Evolutionary conservation across 306 rosid genomes (phyloP), one percentile per base, ranked within the genome.

Genomic region (Cicer pinnatifidum): DNA sequence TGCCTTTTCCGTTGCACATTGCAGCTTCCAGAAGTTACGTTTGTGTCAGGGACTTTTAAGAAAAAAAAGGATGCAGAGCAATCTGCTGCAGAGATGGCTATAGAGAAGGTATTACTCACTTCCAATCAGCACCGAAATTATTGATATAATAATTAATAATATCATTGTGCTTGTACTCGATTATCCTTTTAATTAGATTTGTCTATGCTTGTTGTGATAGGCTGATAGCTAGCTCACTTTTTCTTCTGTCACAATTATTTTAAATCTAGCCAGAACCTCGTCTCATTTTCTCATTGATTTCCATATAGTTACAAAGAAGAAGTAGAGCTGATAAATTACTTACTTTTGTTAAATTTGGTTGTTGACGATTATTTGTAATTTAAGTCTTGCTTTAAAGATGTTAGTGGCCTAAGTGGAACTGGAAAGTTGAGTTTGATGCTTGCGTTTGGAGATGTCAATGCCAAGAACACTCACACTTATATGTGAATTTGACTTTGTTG

Each of bases 61-160:
- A 94, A 83, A 87, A 94, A 94, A 89, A 91, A 90, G 86, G 97
- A 91, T 23, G 97, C 98, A 23, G 98, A 94, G 83, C 97, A 91
- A 79, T 85, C 92, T 71, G 98, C 98, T 5, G 91, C 98, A 12
- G 85, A 89, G 78, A 80, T 94, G 78, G 98, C 98, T 72, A 52
- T 94, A 47, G 85, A 87, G 80, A 85, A 91, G 97, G 98, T 92
- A 72, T 75, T 52, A 64, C 74, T 59, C 75, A 11, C 52, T 71
- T 80, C 33, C 72, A 41, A 38, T 59, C 62, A 67, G 16, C 56
- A 70, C 62, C 67, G 16, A 50, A 70, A 62, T 45, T 69, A 62
- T 58, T 67, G 17, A 48, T 57, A 46, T 71, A 41, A 60, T 68
- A 73, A 33, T 73, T 71, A 28, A 9, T 67, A 47, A 67, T 40